Evolutionary conservation across 306 rosid species (phyloP), one percentile per base, ranked within the genome.

Genomic region (Morella rubra): DNA sequence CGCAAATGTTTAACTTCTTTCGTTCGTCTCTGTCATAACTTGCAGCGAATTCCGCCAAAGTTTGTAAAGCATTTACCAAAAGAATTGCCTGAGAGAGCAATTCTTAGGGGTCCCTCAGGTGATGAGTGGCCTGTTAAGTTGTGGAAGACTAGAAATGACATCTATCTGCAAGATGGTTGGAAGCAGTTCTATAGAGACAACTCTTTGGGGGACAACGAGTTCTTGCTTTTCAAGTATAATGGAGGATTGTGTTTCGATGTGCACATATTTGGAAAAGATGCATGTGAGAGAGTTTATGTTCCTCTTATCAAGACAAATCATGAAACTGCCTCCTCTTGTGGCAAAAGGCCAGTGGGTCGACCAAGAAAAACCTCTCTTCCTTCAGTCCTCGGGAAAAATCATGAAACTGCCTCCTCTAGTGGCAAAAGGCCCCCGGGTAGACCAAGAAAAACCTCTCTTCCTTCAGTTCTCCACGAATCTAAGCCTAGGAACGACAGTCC

Each of bases 161-260:
- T 80, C 19, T 65, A 42, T 60, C 19, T 80, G 7, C 9, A 22
- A 41, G 9, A 74, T 40, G 83, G 79, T 44, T 80, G 79, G 80
- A n/a, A 40, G 19, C 18, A 75, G 46, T 80, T 74, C 51, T 8
- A 69, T 8, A 5, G 0, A 16, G 83, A 80, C 27, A 59, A 80
- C 50, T 74, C 70, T 54, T 70, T 80, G 44, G 62, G 45, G 37
- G 20, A 24, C 6, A 41, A 58, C 47, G 79, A 68, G 56, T 15
- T 69, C 14, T 22, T 80, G 55, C 11, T 40, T 20, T 46, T 80
- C 32, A 37, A 18, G 14, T 74, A 80, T 19, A 69, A 80, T 8
- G 66, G 62, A 56, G 52, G 40, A 0, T 27, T 69, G 54, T 51
- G 58, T 50, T 78, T 78, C 62, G 59, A 27, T 5, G 14, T 78